Base-by-base conservation (phyloP, 2,329 filamentous ascomycete genomes). In the Penicillium glabrum region DNA sequence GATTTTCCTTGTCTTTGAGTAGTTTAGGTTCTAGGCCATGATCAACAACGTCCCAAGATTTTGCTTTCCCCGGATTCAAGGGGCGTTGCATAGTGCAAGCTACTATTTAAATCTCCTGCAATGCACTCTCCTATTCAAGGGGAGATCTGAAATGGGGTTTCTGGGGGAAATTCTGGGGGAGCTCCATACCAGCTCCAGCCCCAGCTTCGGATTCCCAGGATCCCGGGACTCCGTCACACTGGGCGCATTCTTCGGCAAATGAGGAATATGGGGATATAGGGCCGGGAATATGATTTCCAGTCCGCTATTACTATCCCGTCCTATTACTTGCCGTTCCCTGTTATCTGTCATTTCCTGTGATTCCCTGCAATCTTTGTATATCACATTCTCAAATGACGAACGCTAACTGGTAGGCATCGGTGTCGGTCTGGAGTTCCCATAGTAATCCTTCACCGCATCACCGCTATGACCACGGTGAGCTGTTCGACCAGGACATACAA, bases 51-150 rank as follows among this genome's bases (percentile, higher is more conserved):
- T 48, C 23, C 29, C 10, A 48, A 48, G 19, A 24, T 48, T 23
- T 48, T 23, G 29, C 50, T 46, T 55, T 46, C 60, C 60, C 60
- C 59, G 37, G 58, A 62, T 61, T 61, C 59, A 62, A 62, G 60
- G 60, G 60, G 59, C 41, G 11, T 55, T 37, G 39, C 48, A 49
- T 37, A 45, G 46, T 52, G 41, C 35, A 21, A 27, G 49, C 19
- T 27, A 54, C 53, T 55, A 59, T 59, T 55, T 37, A 51, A 35
- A 39, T 39, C 37, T 31, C 49, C 39, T 56, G 53, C 53, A 41
- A 59, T 57, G 53, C 47, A 47, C 53, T 45, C 48, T 44, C 41
- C 43, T 29, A 47, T 31, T 41, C 31, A 45, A 29, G 31, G 14
- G 37, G 33, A 19, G 46, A 35, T 11, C 29, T 24, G n/a, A 16